Base-by-base conservation (phyloP, 1,139 yeast species). In the Suhomyces atakaporum region DNA sequence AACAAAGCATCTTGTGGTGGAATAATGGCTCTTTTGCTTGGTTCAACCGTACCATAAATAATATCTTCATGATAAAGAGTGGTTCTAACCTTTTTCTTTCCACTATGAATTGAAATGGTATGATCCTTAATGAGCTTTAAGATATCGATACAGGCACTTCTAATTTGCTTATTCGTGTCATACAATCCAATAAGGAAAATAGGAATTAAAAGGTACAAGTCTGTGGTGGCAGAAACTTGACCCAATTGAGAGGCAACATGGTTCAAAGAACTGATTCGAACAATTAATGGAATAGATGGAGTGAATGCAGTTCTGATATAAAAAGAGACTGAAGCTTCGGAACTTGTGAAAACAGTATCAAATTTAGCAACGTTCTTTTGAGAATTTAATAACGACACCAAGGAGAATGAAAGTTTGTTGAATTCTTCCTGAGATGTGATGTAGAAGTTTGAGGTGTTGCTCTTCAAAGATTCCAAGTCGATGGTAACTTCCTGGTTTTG, bases 1-100 rank as follows among this genome's bases (percentile, higher is more conserved):
- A 51, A 48, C 25, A 66, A 61, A 4, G 81, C 79, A 54, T 87
- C 95, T 36, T 77, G 75, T 32, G 89, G 84, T 24, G 84, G 67
- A 24, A 88, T 67, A 51, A 83, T 70, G 16, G 84, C 77, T 32
- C 71, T 45, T 51, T 62, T 43, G 58, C 64, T 35, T 60, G 73
- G 41, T 57, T 69, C 63, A 14, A 54, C 39, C 1, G 62, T 54
- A 9, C 81, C 59, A 45, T 70, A 72, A 31, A 72, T 63, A 41
- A 62, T 61, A n/a, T 60, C 59, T 45, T 72, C 76, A 60, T 69
- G 50, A 42, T 60, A 67, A 25, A 69, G 57, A 1, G 40, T 33
- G 10, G 53, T 40, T 32, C 58, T 59, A 15, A 37, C 49, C 43
- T 59, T 57, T 31, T 52, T 54, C 44, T 54, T 54, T 16, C 42